A percentile compares a stretch with the other conserved stretches of the same genome.
phyloP scores from a whole-genome alignment of 176 grass and related monocot species.

The Carex kokanica region DNA sequence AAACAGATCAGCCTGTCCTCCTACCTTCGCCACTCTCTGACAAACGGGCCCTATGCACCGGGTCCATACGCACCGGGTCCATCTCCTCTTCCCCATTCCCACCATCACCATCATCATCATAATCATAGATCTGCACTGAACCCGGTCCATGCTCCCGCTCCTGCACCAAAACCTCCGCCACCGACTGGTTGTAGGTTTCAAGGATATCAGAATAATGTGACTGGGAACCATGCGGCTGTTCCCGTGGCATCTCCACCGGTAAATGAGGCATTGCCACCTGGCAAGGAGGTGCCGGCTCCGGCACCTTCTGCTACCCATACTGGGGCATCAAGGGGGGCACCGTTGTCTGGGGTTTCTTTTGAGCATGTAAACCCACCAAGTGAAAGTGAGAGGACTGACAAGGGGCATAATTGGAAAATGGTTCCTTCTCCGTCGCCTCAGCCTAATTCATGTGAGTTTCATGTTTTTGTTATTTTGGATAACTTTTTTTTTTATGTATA shows the following conservation, averaged over 20 bases:
- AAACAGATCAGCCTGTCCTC: conserved; percentile 80
- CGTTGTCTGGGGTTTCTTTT: conserved; percentile 25
- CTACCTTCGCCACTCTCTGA: conserved; percentile 70
- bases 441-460: conserved; percentile 36
- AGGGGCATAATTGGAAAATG: neutral
- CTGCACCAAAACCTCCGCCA: conserved; percentile 31
- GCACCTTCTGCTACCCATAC: neutral
- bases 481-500: neutral
- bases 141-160: conserved; percentile 43
- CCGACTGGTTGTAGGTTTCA: conserved; percentile 41
- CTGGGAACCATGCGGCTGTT: conserved; percentile 36
- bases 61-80: conserved; percentile 55
- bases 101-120: conserved; percentile 24
- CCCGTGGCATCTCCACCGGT: conserved; percentile 34
- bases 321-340: neutral
- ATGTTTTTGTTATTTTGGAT: neutral
- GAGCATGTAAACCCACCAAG: conserved; percentile 22
- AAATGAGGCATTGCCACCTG: neutral
- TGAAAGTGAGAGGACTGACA: conserved; percentile 23
- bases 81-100: conserved; percentile 41
- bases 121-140: conserved; percentile 12
- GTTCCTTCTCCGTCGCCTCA: conserved; percentile 9
- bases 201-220: conserved; percentile 30
- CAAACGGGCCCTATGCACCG: conserved; percentile 22
- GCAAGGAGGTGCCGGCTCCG: neutral